Conservation (phyloP, 768 basidiomycete species). For the Rhizopogon vesiculosus region DNA sequence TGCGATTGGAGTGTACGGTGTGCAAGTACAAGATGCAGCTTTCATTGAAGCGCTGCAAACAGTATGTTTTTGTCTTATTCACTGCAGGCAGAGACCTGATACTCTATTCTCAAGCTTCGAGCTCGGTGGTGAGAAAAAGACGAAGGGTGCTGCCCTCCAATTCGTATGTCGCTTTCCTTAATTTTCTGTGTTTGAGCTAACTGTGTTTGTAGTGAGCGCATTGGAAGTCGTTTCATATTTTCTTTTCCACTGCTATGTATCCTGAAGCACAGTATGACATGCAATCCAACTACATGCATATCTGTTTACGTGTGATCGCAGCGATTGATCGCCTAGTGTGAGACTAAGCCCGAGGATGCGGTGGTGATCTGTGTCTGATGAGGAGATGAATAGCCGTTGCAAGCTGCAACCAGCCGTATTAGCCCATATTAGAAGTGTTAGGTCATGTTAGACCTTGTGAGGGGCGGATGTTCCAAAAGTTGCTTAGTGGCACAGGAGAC, state of each 20-base stretch:
- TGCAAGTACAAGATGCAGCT: slow-evolving; percentile 99
- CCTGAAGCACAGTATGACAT: slow-evolving; percentile 21
- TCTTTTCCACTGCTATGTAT: slow-evolving; percentile 20
- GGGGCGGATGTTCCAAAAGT: too few relatives aligned
- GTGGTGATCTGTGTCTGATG: too few relatives aligned
- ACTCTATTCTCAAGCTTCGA: slow-evolving; percentile 66
- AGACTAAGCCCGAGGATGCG: background rate
- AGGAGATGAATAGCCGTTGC: too few relatives aligned
- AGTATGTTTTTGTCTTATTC: slow-evolving; percentile 50
- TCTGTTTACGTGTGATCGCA: slow-evolving; percentile 1
- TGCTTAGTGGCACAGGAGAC: too few relatives aligned
- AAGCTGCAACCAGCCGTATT: too few relatives aligned
- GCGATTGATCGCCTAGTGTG: background rate
- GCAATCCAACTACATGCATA: slow-evolving; percentile 19
- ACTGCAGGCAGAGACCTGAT: background rate
- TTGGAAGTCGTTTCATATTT: slow-evolving; percentile 8
- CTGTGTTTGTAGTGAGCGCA: slow-evolving; percentile 14
- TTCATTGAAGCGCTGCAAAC: slow-evolving; percentile 97
- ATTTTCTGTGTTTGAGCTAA: background rate
- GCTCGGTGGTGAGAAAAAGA: slow-evolving; percentile 99
- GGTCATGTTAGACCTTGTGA: too few relatives aligned
- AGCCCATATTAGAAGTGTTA: too few relatives aligned
- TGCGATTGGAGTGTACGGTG: slow-evolving; percentile 94
- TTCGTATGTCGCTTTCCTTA: slow-evolving; percentile 59
- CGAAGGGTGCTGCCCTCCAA: slow-evolving; percentile 91